Evolutionary conservation across 352 stramenopile species (phyloP), one percentile per base, ranked within the genome.

Genomic region (Thraustochytrium sp.): DNA sequence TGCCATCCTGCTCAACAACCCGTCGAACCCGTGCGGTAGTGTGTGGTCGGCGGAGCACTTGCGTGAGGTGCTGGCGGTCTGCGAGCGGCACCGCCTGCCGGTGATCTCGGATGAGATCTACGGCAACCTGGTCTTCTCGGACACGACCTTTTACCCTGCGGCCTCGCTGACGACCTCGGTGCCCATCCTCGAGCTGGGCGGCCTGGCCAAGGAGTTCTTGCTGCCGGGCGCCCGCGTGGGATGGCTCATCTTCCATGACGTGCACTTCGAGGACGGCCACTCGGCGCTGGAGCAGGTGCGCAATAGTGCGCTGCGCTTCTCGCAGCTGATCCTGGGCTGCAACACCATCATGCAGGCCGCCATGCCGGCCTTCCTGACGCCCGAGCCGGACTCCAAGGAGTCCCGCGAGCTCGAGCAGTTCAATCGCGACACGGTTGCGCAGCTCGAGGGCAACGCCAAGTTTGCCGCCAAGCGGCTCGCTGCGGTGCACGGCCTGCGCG

Each of bases 131-230:
- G 89, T 87, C n/a, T 93, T 93, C 85, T 83, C 82, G 37, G 72
- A 73, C 1, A 84, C 84, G 77, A 13, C 68, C 4, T 94, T 93
- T 82, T 91, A 92, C 87, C 90, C 93, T 0, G 91, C 98, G 82
- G 94, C 91, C 0, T 87, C 89, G 9, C 85, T 96, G 48, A 93
- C 91, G 23, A 91, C 89, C 59, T 92, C 88, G 13, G 92, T 96
- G 0, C 92, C 92, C 0, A 89, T 96, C 9, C 86, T 96, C 13
- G 87, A 90, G 8, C 87, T 94, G 23, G 88, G 91, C 53, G 92
- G 92, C n/a, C 37, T 98, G 21, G 94, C 94, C 16, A 98, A 98
- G 88, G 94, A 98, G 82, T 98, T 96, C 85, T 87, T 98, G 23
- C 89, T 98, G 23, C 94, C 96, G 23, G 96, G 96, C 38, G 98